A percentile compares a stretch with the other conserved stretches of the same genome.
Evolutionary conservation across 2,329 filamentous ascomycete species (phyloP).

Genomic region (Trichoderma citrinoviride): DNA sequence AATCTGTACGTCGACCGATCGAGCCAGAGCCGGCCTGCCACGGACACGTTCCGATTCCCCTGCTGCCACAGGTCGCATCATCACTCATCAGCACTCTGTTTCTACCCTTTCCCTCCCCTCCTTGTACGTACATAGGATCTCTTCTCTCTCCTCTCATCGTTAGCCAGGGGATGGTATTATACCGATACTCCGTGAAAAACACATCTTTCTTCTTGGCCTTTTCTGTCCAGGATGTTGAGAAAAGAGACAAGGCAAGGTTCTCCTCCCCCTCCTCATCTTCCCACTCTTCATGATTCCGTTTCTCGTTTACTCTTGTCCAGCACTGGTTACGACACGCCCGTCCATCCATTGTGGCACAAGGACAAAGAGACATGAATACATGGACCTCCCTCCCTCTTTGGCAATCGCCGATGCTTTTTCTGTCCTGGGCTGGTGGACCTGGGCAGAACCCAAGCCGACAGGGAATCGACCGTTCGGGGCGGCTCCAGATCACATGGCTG

Average conservation of each 20-base stretch:
- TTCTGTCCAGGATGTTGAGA: not conserved
- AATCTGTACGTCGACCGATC: constrained; percentile 21
- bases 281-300: no score
- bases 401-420: not conserved
- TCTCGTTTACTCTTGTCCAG: not conserved
- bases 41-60: constrained; percentile 8
- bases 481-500: constrained; percentile 21
- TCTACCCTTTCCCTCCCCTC: not conserved
- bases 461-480: not conserved
- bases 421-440: not conserved
- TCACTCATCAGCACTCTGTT: not conserved
- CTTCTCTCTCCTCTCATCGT: not conserved
- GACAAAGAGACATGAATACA: not conserved
- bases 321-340: not conserved
- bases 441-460: not conserved
- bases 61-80: not conserved
- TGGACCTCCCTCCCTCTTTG: not conserved
- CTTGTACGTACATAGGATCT: not conserved
- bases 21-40: not conserved
- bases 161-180: not conserved
- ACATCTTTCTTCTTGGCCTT: not conserved
- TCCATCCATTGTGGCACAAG: constrained; percentile 8
- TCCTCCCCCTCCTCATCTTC: not conserved
- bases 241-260: not conserved
- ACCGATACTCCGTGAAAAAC: not conserved